Evolutionary conservation across 768 basidiomycete species (phyloP).

Genomic region (Lepiota venenata): DNA sequence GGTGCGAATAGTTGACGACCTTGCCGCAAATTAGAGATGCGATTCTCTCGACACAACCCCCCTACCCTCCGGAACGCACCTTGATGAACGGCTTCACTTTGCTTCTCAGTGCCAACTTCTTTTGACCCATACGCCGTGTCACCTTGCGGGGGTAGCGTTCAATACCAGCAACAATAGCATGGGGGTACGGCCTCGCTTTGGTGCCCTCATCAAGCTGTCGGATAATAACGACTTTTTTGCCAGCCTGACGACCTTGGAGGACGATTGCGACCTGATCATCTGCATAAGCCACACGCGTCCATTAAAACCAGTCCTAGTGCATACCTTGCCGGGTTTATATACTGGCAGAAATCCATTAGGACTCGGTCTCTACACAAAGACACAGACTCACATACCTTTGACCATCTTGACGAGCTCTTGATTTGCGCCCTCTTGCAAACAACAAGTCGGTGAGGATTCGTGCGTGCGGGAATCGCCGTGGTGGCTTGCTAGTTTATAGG

Average conservation of each 20-base stretch:
- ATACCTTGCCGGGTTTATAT: conserved; percentile 93
- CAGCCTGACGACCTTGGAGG: conserved; percentile 98
- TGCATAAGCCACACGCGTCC: background rate
- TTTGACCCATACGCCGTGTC: conserved; percentile 95
- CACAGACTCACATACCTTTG: conserved; percentile 41
- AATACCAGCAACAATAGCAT: conserved; percentile 97
- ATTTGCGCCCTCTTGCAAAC: conserved; percentile 28
- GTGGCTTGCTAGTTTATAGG: conserved; percentile 39
- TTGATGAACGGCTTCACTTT: conserved; percentile 99
- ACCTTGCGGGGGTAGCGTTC: conserved; percentile 99
- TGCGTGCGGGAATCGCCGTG: conserved; percentile 33
- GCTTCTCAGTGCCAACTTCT: conserved; percentile 87
- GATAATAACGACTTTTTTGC: conserved; percentile 99
- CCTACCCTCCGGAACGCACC: conserved; percentile 41
- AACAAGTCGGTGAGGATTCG: conserved; percentile 20
- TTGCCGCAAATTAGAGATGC: conserved; percentile 24
- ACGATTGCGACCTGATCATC: conserved; percentile 81
- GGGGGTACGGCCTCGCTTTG: conserved; percentile 94
- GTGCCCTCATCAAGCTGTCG: conserved; percentile 97
- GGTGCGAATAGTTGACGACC: conserved; percentile 97
- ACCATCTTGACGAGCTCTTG: conserved; percentile 54
- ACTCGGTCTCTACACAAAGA: background rate
- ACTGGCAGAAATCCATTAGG: conserved; percentile 41
- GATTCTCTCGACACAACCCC: background rate
- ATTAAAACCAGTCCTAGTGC: conserved; percentile 1